Base-by-base conservation (phyloP, 805 yeast genomes). In the Yarrowia sp. region DNA sequence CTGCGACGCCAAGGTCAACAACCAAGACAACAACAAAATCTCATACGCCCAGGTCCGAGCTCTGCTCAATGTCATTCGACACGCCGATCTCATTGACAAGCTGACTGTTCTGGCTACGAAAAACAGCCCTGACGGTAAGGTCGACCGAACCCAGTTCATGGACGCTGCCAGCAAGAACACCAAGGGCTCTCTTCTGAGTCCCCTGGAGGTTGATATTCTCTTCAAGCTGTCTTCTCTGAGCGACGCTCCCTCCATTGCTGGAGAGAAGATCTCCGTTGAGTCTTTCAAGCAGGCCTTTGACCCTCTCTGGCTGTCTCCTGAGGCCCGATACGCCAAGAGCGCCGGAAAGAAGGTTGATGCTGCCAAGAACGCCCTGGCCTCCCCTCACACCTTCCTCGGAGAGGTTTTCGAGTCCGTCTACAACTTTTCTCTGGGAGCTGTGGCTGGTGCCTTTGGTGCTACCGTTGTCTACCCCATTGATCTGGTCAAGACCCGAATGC, bases 371-470 rank as follows among this genome's bases (percentile, higher is more conserved):
- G 78, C 78, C 31, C 70, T 74, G 33, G 33, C 65, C 22, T 75
- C 71, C 44, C 80, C 80, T 22, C 67, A 69, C 22, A 74, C 79
- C 18, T 82, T 82, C 68, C 68, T 80, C 84, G 89, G 72, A 50
- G 78, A 77, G 70, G 86, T 93, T 60, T 90, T 93, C 68, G 96
- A 90, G 73, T 90, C 96, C 8, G 81, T 87, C 65, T 90, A 92
- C 77, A 91, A 96, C 66, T 93, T 93, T 76, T 78, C 89, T 35
- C 80, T 93, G 66, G 99, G 99, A 15, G 91, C 98, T 3, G 82
- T 92, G 60, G 98, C 99, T 36, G 99, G 99, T 66, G 95, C 97
- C 71, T 86, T 93, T 76, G 99, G 99, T 68, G 98, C 99, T n/a
- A 90, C 97, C 6, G 90, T 89, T 14, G 99, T 93, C 48, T 93